Evolutionary conservation across 352 stramenopile species (phyloP).

Genomic region (Phytophthora gonapodyides): DNA sequence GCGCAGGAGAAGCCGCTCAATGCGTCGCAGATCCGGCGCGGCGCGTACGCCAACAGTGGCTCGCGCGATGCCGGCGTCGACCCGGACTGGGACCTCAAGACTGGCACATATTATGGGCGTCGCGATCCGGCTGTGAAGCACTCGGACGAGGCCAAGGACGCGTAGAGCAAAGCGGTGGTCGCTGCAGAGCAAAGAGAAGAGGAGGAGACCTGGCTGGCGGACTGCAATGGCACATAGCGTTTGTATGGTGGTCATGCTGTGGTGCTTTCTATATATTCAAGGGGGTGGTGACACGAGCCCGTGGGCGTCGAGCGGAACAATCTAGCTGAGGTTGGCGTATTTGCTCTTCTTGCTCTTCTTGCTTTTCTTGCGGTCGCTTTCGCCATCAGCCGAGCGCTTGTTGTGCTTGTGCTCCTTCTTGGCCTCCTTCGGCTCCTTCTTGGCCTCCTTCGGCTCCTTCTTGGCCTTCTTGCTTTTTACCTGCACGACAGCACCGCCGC

Average conservation of each 20-base stretch:
- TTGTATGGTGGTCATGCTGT: slow-evolving; percentile 3
- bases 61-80: slow-evolving; percentile 79
- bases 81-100: slow-evolving; percentile 81
- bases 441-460: slow-evolving; percentile 79
- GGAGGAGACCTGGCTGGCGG: too few relatives aligned
- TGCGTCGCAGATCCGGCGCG: slow-evolving; percentile 74
- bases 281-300: slow-evolving; percentile 6
- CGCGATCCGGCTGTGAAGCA: slow-evolving; percentile 40
- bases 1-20: slow-evolving; percentile 65
- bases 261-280: slow-evolving; percentile 33
- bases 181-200: too few relatives aligned
- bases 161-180: too few relatives aligned
- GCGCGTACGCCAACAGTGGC: slow-evolving; percentile 81
- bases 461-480: slow-evolving; percentile 88
- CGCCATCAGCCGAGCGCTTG: slow-evolving; percentile 51
- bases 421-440: slow-evolving; percentile 68
- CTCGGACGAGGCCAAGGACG: slow-evolving; percentile 16
- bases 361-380: slow-evolving; percentile 47
- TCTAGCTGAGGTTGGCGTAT: slow-evolving; percentile 75
- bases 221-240: too few relatives aligned
- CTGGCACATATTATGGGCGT: slow-evolving; percentile 64
- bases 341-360: slow-evolving; percentile 81
- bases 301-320: slow-evolving; percentile 15
- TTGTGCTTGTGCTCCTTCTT: slow-evolving; percentile 51
- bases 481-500: slow-evolving; percentile 61